Base-by-base conservation (phyloP, 106 monocot species). In the Agapanthus africanus region DNA sequence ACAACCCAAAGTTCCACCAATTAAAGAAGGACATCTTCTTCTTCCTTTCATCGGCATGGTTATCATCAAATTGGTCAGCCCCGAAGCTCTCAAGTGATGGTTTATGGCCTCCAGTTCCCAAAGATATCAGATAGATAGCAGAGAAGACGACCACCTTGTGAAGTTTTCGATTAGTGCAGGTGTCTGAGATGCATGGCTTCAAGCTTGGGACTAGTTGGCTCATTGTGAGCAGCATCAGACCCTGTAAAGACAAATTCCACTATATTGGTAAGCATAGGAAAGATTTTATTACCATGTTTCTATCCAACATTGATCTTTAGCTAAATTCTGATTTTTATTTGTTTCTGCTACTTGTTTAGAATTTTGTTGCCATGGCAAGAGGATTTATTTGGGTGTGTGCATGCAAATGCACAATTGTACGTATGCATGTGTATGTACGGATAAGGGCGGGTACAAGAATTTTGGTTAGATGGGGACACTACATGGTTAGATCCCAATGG, bases 1-100 rank as follows among this genome's bases (percentile, higher is more conserved):
- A 82, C 27, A 92, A 63, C 34, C 75, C 78, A 33, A 72, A 80
- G 78, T 77, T 88, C 91, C 91, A 92, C 88, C 88, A 88, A 73
- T 92, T 88, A 72, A 92, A 92, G 76, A 73, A 92, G 8, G 88
- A 92, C 82, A 88, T 80, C 80, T 92, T 92, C 68, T 82, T 47
- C 78, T 44, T 83, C 65, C 80, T 63, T 72, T 92, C 88, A 21
- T 8, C 59, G 0, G 57, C 61, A 39, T 83, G 76, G 65, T 84
- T 68, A 19, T 80, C 85, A 35, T 92, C 91, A 56, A 92, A 92
- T 40, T 92, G 84, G 62, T 88, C 85, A 16, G 91, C 91, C 0
- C 91, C 91, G 57, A 92, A 92, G 78, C 88, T 88, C 76, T 92
- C 78, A 14, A 85, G 76, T 1, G 85, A 74, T 0, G 91, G 88